phyloP scores from a whole-genome alignment of 1,284 basidiomycete genomes.

The Agaricales sp. region DNA sequence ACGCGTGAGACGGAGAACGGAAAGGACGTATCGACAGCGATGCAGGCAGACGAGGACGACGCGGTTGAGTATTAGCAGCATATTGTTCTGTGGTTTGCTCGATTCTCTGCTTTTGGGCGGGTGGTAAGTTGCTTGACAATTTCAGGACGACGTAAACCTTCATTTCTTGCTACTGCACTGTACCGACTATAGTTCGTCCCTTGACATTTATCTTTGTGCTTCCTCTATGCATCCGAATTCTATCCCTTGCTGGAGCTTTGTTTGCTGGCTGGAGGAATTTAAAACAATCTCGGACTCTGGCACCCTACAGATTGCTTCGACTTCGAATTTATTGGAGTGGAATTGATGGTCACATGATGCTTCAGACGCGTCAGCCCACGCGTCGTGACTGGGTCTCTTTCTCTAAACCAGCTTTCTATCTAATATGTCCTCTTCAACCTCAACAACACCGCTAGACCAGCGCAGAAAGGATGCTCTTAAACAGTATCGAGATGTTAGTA shows the following conservation, averaged over 20 bases:
- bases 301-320: no score
- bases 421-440: slow-evolving; percentile 38
- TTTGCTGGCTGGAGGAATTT: not conserved
- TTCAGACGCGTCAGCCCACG: slow-evolving; percentile 29
- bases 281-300: no score
- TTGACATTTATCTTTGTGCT: no score
- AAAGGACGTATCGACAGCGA: slow-evolving; percentile 29
- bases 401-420: slow-evolving; percentile 34
- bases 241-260: not conserved
- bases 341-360: not conserved
- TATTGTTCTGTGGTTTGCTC: slow-evolving; percentile 11
- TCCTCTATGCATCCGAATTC: no score
- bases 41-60: slow-evolving; percentile 45
- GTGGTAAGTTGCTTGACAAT: not conserved
- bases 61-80: slow-evolving; percentile 44
- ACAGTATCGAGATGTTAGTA: slow-evolving; percentile 51
- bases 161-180: no score
- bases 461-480: slow-evolving; percentile 57
- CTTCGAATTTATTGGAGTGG: slow-evolving; percentile 1
- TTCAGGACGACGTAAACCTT: not conserved
- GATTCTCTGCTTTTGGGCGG: no score
- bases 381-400: slow-evolving; percentile 24
- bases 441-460: slow-evolving; percentile 43
- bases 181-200: no score
- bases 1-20: slow-evolving; percentile 18